Conservation (phyloP, 2,329 filamentous ascomycete genomes). For the Aureobasidium sp. region DNA sequence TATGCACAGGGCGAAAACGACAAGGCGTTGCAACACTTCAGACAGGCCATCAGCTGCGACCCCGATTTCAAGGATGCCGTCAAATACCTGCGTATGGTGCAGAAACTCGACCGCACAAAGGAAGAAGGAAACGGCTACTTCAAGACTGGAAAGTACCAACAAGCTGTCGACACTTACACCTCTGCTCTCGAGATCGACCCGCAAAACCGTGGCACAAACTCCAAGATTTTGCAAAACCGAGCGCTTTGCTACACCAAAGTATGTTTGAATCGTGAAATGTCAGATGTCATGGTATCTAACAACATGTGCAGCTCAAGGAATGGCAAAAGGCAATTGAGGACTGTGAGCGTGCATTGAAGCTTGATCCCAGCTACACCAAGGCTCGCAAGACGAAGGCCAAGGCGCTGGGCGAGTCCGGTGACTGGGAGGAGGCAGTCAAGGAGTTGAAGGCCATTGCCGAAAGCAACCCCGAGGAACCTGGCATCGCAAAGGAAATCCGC, state of each 20-base stretch:
- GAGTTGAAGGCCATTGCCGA: constrained; percentile 86
- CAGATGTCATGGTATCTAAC: neutral
- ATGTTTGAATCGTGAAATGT: constrained; percentile 5
- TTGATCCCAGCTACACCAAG: constrained; percentile 81
- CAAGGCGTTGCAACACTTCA: constrained; percentile 86
- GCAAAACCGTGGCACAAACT: constrained; percentile 81
- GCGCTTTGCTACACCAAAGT: constrained; percentile 69
- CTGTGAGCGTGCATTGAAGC: constrained; percentile 71
- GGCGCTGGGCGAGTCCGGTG: constrained; percentile 72
- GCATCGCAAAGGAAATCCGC: constrained; percentile 74
- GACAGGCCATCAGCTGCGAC: constrained; percentile 80
- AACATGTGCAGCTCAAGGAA: constrained; percentile 56
- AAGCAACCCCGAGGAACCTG: constrained; percentile 70
- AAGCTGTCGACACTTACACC: constrained; percentile 77
- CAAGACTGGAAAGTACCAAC: constrained; percentile 71
- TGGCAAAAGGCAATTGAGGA: constrained; percentile 75
- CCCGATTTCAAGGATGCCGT: constrained; percentile 85
- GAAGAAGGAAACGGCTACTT: constrained; percentile 86
- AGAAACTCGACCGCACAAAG: constrained; percentile 89
- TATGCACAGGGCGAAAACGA: constrained; percentile 93
- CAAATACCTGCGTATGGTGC: constrained; percentile 80
- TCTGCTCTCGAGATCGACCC: constrained; percentile 79
- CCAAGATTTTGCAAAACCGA: constrained; percentile 89
- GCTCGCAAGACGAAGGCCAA: constrained; percentile 91
- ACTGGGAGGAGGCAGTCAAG: constrained; percentile 84